Conservation (phyloP, 306 rosid species). For the Luffa acutangula region DNA sequence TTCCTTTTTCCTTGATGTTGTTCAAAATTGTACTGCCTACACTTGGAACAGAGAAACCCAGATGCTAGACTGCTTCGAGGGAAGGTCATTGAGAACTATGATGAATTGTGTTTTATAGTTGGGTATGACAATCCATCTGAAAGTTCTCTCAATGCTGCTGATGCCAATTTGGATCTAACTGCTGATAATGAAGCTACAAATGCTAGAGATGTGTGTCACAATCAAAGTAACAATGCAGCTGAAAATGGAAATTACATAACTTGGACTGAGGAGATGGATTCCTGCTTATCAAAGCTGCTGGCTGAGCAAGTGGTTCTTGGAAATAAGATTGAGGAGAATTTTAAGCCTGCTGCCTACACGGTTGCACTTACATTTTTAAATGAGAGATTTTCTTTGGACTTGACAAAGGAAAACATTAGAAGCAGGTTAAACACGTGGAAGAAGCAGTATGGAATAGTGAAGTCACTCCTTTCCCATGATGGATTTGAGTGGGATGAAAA, state of each 20-base stretch:
- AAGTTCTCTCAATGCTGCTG: constrained; percentile 15
- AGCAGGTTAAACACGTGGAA: constrained; percentile 37
- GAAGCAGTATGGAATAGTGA: constrained; percentile 33
- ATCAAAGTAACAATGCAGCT: constrained; percentile 16
- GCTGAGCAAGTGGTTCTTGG: constrained; percentile 40
- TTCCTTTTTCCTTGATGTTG: neutral
- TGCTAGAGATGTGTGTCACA: constrained; percentile 22
- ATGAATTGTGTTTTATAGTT: constrained; percentile 34
- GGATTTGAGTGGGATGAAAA: constrained; percentile 42
- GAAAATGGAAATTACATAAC: constrained; percentile 24
- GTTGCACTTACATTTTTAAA: constrained; percentile 29
- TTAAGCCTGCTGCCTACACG: constrained; percentile 35
- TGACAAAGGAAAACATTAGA: constrained; percentile 33
- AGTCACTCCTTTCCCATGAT: constrained; percentile 32
- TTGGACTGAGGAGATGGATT: constrained; percentile 51
- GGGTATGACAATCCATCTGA: constrained; percentile 34
- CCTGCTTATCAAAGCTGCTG: constrained; percentile 33
- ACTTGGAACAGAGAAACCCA: constrained; percentile 28
- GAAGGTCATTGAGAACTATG: constrained; percentile 31
- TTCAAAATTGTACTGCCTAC: neutral
- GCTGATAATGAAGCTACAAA: constrained; percentile 23
- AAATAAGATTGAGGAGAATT: constrained; percentile 38
- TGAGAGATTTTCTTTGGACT: constrained; percentile 34
- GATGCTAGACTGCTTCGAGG: constrained; percentile 45
- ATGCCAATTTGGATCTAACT: constrained; percentile 22